Percentiles rank a stretch among this genome's conserved stretches.
These are phyloP conservation scores for Arbutus unedo DNA, from an alignment of 148 eudicot genomes.

Conservation along the genomic window DNA sequence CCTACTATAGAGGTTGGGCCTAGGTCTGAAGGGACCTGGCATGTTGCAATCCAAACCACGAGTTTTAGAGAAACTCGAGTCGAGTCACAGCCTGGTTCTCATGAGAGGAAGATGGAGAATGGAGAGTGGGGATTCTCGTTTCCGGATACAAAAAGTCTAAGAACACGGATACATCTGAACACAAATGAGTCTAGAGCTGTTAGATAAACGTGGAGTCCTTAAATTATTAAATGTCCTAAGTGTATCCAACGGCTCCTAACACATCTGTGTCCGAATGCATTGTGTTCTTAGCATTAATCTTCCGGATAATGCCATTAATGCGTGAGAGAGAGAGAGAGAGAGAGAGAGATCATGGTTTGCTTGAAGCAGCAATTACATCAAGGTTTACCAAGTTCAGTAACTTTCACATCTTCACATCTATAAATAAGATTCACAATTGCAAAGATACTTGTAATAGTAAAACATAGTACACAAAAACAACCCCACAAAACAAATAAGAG, in stretches of 20 bases:
- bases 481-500: not conserved
- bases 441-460: not conserved
- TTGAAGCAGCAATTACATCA: not conserved
- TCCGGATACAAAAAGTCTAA: no score
- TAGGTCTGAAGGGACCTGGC: not conserved
- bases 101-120: not conserved
- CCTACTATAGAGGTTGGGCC: not conserved
- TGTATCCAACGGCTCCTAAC: no score
- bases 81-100: not conserved
- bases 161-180: no score
- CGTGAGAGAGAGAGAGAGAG: not conserved
- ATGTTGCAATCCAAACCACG: not conserved
- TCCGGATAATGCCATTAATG: not conserved
- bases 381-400: not conserved
- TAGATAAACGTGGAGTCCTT: no score
- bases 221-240: no score
- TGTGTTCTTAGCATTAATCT: no score
- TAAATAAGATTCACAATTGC: not conserved
- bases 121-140: not conserved
- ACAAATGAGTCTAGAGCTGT: no score
- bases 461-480: not conserved
- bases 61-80: not conserved
- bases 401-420: not conserved
- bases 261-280: no score
- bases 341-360: not conserved